Evolutionary conservation across 257 asterid species (phyloP).

Genomic region (Prunella vulgaris): DNA sequence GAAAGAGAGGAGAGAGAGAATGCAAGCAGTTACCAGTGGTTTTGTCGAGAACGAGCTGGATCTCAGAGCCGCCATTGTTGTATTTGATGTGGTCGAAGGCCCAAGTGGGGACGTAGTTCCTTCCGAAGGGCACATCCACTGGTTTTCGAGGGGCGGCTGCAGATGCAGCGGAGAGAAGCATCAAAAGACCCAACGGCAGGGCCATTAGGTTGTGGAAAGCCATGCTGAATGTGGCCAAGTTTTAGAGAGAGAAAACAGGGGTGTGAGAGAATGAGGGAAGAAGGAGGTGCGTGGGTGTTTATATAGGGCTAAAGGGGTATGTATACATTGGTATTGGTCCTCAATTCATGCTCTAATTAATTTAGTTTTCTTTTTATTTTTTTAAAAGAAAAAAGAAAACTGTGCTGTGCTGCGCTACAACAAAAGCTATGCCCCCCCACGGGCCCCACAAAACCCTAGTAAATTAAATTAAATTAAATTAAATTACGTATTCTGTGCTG

Average conservation of each 20-base stretch:
- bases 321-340: too few species aligned
- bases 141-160: constrained; percentile 47
- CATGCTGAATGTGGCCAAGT: too few species aligned
- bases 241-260: not conserved
- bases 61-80: constrained; percentile 62
- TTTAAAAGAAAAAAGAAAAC: too few species aligned
- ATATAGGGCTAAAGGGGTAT: constrained; percentile 24
- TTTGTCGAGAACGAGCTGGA: constrained; percentile 74
- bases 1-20: not conserved
- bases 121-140: constrained; percentile 63
- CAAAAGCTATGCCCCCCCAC: constrained; percentile 19
- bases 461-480: not conserved
- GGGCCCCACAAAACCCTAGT: not conserved
- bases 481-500: too few species aligned
- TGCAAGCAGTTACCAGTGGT: constrained; percentile 38
- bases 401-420: not conserved
- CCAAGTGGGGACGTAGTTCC: constrained; percentile 71
- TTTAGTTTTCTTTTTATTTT: not conserved
- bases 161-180: constrained; percentile 31
- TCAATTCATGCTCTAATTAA: too few species aligned
- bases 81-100: constrained; percentile 79
- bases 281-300: not conserved
- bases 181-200: constrained; percentile 2
- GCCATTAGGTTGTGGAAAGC: constrained; percentile 21
- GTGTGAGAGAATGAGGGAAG: not conserved